Conservation (phyloP, 2,329 filamentous ascomycete genomes). For the Colletotrichum coccodes region DNA sequence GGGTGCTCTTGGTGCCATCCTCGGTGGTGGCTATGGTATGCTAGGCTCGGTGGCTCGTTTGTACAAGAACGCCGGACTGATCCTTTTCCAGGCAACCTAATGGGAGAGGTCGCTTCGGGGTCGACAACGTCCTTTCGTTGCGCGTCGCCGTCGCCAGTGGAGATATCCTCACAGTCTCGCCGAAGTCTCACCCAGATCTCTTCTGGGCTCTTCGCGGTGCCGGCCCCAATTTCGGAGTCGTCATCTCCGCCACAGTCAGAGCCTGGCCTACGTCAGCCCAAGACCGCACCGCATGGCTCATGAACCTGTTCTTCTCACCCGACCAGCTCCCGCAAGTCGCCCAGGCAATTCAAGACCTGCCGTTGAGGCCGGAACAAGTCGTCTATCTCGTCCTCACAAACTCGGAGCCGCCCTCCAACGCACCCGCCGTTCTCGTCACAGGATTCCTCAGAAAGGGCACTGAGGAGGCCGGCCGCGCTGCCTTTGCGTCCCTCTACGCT, state of each 20-base stretch:
- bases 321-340: slow-evolving; percentile 43
- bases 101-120: slow-evolving; percentile 32
- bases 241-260: slow-evolving; percentile 56
- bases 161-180: slow-evolving; percentile 36
- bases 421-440: slow-evolving; percentile 41
- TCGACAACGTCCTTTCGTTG: slow-evolving; percentile 46
- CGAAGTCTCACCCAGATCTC: slow-evolving; percentile 46
- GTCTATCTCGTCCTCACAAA: slow-evolving; percentile 46
- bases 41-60: too few species aligned
- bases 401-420: slow-evolving; percentile 24
- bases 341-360: slow-evolving; percentile 47
- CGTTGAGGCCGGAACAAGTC: slow-evolving; percentile 45
- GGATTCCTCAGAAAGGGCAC: slow-evolving; percentile 44
- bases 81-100: slow-evolving; percentile 12
- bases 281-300: slow-evolving; percentile 38
- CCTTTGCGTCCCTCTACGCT: slow-evolving; percentile 47
- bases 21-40: slow-evolving; percentile 34
- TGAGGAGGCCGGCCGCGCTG: slow-evolving; percentile 39
- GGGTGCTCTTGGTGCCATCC: slow-evolving; percentile 34
- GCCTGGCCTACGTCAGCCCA: slow-evolving; percentile 44
- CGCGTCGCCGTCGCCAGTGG: slow-evolving; percentile 41
- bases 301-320: slow-evolving; percentile 37
- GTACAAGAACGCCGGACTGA: background rate
- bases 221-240: slow-evolving; percentile 61
- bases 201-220: slow-evolving; percentile 62